Evolutionary conservation across 192 early-diverging fungal genomes (phyloP).

Genomic region (Linnemannia schmuckeri): DNA sequence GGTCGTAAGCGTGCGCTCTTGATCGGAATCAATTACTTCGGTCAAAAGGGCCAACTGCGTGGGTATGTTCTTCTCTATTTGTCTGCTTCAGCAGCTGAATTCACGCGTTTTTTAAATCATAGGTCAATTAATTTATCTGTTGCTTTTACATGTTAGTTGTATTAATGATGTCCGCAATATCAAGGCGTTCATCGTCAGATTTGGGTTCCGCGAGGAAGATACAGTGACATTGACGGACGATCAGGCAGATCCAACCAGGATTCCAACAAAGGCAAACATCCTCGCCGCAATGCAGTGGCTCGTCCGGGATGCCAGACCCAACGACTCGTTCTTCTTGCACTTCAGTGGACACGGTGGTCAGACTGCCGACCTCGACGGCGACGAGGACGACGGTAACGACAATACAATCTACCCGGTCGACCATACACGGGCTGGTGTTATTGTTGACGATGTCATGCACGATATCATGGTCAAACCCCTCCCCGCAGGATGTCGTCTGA

Average conservation of each 20-base stretch:
- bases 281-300: slow-evolving; percentile 84
- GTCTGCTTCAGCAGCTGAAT: not conserved
- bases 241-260: slow-evolving; percentile 70
- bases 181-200: slow-evolving; percentile 74
- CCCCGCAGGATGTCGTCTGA: slow-evolving; percentile 75
- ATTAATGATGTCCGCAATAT: slow-evolving; percentile 89
- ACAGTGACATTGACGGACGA: slow-evolving; percentile 86
- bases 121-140: not conserved
- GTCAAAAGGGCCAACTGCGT: slow-evolving; percentile 69
- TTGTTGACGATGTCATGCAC: slow-evolving; percentile 85
- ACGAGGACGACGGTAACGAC: slow-evolving; percentile 85
- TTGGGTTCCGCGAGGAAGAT: slow-evolving; percentile 75
- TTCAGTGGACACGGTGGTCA: slow-evolving; percentile 85
- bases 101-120: not conserved
- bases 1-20: slow-evolving; percentile 87
- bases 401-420: slow-evolving; percentile 83
- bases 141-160: slow-evolving; percentile 48
- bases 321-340: slow-evolving; percentile 90
- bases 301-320: slow-evolving; percentile 76
- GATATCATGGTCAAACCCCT: slow-evolving; percentile 79
- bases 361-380: slow-evolving; percentile 68
- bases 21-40: slow-evolving; percentile 94
- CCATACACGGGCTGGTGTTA: slow-evolving; percentile 66
- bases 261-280: slow-evolving; percentile 84
- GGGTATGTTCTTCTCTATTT: slow-evolving; percentile 47